Evolutionary conservation across 176 grass and related monocot species (phyloP).

Genomic region (Elaeis guineensis): DNA sequence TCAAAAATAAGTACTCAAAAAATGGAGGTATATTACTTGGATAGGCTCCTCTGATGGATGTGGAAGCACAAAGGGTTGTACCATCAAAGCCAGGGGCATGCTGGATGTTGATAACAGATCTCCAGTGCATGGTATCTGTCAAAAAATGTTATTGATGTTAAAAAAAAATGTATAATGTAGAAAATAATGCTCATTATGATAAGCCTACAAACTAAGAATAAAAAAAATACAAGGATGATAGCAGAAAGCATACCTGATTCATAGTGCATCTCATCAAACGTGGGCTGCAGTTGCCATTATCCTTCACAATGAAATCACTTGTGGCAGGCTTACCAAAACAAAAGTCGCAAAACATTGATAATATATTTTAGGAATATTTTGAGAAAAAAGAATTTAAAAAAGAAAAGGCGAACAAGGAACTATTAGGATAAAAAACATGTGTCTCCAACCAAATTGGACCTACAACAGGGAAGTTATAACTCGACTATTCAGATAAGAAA

Average conservation of each 20-base stretch:
- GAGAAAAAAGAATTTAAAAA: too few relatives aligned
- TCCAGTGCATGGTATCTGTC: slow-evolving; percentile 82
- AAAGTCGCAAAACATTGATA: slow-evolving; percentile 2
- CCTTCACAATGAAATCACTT: slow-evolving; percentile 75
- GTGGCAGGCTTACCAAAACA: slow-evolving; percentile 46
- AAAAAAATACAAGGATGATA: neutral
- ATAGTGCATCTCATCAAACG: slow-evolving; percentile 77
- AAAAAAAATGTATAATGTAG: too few relatives aligned
- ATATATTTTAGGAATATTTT: too few relatives aligned
- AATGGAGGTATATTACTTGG: slow-evolving; percentile 33
- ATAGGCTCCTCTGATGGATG: slow-evolving; percentile 80
- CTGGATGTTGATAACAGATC: slow-evolving; percentile 70
- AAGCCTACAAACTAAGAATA: slow-evolving; percentile 1
- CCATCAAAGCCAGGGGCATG: slow-evolving; percentile 85
- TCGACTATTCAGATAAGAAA: too few relatives aligned
- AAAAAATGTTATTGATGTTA: neutral
- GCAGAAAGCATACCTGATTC: slow-evolving; percentile 49
- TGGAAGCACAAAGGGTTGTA: slow-evolving; percentile 73
- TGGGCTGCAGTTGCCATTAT: slow-evolving; percentile 82
- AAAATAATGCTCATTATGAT: slow-evolving; percentile 6
- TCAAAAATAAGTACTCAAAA: slow-evolving; percentile 7
- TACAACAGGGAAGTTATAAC: too few relatives aligned
- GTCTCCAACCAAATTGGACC: too few relatives aligned
- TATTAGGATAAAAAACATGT: too few relatives aligned
- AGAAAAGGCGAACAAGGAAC: too few relatives aligned